These are phyloP conservation scores for Triangularia setosa DNA, from an alignment of 2,329 filamentous ascomycete genomes.

Conservation along the genomic window DNA sequence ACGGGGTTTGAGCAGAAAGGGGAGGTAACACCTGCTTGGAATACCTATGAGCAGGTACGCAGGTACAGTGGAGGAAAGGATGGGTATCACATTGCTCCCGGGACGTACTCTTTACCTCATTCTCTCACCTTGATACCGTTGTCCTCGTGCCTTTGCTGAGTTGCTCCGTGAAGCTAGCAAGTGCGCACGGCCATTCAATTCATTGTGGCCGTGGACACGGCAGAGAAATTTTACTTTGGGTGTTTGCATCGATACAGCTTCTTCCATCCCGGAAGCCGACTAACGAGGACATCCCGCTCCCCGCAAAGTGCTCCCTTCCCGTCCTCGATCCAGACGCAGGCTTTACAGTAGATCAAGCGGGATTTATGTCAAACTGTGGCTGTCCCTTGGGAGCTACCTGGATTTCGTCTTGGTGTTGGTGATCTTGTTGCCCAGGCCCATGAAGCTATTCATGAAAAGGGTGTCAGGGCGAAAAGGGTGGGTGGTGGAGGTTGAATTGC, in stretches of 20 bases:
- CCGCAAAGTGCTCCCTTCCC: constrained; percentile 12
- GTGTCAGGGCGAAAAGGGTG: neutral
- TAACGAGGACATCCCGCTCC: neutral
- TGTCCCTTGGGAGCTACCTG: neutral
- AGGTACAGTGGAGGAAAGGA: neutral
- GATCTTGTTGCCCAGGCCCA: neutral
- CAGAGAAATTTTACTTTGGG: constrained; percentile 4
- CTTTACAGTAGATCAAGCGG: neutral
- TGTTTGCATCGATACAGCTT: constrained; percentile 18
- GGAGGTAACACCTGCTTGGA: neutral
- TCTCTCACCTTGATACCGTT: neutral
- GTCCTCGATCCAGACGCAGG: constrained; percentile 8
- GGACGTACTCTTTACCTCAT: neutral
- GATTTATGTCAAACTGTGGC: constrained; percentile 15
- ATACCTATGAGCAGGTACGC: neutral
- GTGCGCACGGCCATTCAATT: neutral
- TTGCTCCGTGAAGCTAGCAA: neutral
- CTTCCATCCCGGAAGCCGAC: neutral
- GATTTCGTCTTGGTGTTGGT: neutral
- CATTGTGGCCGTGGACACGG: neutral
- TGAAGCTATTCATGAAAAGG: neutral
- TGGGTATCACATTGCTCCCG: neutral
- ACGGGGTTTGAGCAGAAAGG: neutral
- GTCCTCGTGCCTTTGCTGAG: neutral
- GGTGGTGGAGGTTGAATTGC: neutral